A percentile compares a stretch with the other conserved stretches of the same genome.
phyloP scores from a whole-genome alignment of 2,329 filamentous ascomycete species.

The Calcarisporium arbuscula region DNA sequence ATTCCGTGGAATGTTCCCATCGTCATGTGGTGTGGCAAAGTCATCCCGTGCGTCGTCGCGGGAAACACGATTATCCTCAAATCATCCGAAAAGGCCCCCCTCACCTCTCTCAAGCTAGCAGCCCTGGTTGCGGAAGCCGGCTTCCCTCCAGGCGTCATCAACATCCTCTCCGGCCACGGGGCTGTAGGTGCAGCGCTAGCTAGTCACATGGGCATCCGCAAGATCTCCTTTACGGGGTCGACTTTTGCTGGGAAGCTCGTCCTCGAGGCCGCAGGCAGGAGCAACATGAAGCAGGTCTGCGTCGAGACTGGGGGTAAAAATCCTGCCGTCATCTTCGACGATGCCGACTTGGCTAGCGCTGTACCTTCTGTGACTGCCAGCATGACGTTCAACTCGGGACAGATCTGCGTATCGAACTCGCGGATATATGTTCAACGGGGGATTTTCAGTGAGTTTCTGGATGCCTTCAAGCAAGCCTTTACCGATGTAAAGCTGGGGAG shows the following conservation, averaged over 20 bases:
- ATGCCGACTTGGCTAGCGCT: constrained; percentile 55
- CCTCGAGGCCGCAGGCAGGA: constrained; percentile 59
- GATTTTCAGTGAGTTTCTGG: constrained; percentile 54
- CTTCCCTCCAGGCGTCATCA: constrained; percentile 68
- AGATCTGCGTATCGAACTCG: constrained; percentile 54
- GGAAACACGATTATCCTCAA: constrained; percentile 58
- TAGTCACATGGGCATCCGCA: constrained; percentile 58
- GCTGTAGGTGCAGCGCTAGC: constrained; percentile 61
- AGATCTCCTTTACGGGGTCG: constrained; percentile 69
- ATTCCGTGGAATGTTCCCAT: constrained; percentile 71
- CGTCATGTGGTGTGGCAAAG: constrained; percentile 34
- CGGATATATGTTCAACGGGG: constrained; percentile 52
- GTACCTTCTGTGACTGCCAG: constrained; percentile 40
- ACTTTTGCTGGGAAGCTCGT: constrained; percentile 60
- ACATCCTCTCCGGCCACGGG: constrained; percentile 64
- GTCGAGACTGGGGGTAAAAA: constrained; percentile 56
- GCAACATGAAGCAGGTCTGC: constrained; percentile 49
- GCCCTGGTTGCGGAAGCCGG: constrained; percentile 62
- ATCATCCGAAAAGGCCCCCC: constrained; percentile 55
- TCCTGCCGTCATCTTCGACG: constrained; percentile 52
- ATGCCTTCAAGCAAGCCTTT: constrained; percentile 50
- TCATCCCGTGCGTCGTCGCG: constrained; percentile 58
- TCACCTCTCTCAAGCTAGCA: constrained; percentile 55
- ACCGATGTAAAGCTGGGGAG: constrained; percentile 31
- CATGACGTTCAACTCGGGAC: constrained; percentile 48